Evolutionary conservation across 2,329 filamentous ascomycete species (phyloP).

Genomic region (Botryotinia narcissicola): DNA sequence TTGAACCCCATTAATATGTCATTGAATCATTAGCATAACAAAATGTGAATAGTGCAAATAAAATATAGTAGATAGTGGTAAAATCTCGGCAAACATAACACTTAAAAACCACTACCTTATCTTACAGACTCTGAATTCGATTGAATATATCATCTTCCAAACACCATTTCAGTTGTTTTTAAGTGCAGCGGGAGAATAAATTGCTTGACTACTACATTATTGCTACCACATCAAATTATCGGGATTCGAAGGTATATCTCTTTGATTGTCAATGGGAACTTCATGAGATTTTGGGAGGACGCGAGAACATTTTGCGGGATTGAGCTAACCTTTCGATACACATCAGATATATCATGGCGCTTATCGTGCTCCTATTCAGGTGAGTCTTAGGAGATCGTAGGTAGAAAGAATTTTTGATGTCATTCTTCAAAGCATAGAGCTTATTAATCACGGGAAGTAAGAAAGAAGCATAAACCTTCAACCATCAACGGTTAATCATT

Average conservation of each 20-base stretch:
- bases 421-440: not conserved
- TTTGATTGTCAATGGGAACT: not conserved
- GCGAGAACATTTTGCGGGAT: not conserved
- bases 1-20: not conserved
- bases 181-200: not conserved
- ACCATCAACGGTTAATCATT: too few relatives aligned
- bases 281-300: not conserved
- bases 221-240: not conserved
- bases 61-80: too few relatives aligned
- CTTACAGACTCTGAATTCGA: not conserved
- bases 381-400: rapidly evolving
- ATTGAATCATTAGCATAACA: not conserved
- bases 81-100: not conserved
- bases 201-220: not conserved
- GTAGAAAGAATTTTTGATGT: too few relatives aligned
- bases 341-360: not conserved
- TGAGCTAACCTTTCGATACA: not conserved
- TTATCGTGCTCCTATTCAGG: not conserved
- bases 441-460: rapidly evolving
- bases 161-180: too few relatives aligned
- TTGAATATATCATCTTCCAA: too few relatives aligned
- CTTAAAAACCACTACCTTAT: not conserved
- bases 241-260: not conserved
- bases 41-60: not conserved
- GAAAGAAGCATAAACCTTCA: not conserved